These are phyloP conservation scores for Acanthamoeba quina DNA, from an alignment of 208 protist species.

Conservation along the genomic window DNA sequence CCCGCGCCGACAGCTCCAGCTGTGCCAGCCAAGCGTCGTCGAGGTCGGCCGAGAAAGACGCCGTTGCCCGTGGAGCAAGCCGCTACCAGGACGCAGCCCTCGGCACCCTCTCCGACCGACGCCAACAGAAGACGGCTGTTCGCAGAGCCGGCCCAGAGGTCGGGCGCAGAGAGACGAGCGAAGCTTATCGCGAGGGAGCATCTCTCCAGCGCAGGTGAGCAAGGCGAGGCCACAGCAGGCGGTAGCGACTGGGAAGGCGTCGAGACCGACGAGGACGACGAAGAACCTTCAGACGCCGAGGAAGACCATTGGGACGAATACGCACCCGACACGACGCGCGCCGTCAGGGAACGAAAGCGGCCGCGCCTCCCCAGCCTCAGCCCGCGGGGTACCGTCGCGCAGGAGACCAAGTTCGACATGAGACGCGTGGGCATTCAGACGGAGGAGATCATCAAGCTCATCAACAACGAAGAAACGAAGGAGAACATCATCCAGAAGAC, in stretches of 20 bases:
- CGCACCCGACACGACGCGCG: background rate
- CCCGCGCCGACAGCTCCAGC: no score
- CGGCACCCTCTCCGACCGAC: background rate
- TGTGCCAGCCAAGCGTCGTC: background rate
- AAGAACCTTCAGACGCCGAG: background rate
- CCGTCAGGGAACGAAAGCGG: background rate
- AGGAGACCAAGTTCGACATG: background rate
- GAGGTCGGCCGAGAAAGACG: background rate
- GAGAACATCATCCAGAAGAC: background rate
- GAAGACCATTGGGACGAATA: background rate
- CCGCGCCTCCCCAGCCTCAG: background rate
- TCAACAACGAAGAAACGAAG: conserved; percentile 27
- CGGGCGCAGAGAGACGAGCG: background rate
- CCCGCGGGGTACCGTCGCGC: background rate
- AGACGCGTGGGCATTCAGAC: background rate
- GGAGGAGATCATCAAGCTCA: conserved; percentile 35
- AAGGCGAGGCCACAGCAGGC: background rate
- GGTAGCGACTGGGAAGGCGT: background rate
- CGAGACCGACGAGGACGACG: background rate
- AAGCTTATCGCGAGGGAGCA: background rate
- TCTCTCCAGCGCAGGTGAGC: background rate
- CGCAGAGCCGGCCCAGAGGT: background rate
- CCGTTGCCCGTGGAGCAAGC: background rate
- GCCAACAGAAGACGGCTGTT: background rate
- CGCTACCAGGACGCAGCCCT: background rate